Conservation (phyloP, 2,329 filamentous ascomycete species). For the Fusarium sp. region DNA sequence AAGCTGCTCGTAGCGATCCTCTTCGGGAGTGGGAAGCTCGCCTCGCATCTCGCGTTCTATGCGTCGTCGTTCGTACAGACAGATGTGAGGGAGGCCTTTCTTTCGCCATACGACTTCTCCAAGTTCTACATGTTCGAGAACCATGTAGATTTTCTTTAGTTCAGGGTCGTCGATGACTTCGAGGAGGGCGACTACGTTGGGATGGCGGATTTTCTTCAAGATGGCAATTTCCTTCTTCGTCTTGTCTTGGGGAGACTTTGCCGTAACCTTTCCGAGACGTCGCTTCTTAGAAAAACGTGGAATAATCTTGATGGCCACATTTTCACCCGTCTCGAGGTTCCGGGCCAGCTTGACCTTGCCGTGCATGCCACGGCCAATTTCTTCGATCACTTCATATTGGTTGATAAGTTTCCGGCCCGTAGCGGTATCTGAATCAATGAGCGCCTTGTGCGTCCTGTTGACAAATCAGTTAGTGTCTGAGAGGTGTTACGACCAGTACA, state of each 20-base stretch:
- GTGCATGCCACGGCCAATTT: constrained; percentile 94
- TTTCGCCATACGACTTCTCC: constrained; percentile 96
- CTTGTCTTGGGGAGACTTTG: constrained; percentile 75
- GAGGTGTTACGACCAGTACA: constrained; percentile 15
- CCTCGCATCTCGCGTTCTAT: constrained; percentile 78
- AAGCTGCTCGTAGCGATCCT: constrained; percentile 70
- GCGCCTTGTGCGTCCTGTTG: constrained; percentile 83
- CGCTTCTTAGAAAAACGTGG: constrained; percentile 94
- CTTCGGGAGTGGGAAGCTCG: constrained; percentile 67
- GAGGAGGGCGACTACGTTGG: constrained; percentile 94
- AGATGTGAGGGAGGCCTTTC: constrained; percentile 85
- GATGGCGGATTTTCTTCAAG: constrained; percentile 95
- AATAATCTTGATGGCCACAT: constrained; percentile 98
- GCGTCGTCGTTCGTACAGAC: constrained; percentile 82
- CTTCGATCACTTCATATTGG: constrained; percentile 95
- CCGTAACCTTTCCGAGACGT: constrained; percentile 84
- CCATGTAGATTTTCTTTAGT: constrained; percentile 97
- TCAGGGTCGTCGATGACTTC: constrained; percentile 98
- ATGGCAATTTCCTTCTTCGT: constrained; percentile 98
- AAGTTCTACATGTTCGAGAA: constrained; percentile 92
- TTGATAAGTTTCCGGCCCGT: constrained; percentile 98
- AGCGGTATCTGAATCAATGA: constrained; percentile 87
- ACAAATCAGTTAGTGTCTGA: constrained; percentile 32
- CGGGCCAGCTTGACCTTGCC: constrained; percentile 97
- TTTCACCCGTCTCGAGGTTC: constrained; percentile 78